These are phyloP conservation scores for Leccinum solheimii DNA, from an alignment of 1,284 basidiomycete genomes.

Conservation along the genomic window DNA sequence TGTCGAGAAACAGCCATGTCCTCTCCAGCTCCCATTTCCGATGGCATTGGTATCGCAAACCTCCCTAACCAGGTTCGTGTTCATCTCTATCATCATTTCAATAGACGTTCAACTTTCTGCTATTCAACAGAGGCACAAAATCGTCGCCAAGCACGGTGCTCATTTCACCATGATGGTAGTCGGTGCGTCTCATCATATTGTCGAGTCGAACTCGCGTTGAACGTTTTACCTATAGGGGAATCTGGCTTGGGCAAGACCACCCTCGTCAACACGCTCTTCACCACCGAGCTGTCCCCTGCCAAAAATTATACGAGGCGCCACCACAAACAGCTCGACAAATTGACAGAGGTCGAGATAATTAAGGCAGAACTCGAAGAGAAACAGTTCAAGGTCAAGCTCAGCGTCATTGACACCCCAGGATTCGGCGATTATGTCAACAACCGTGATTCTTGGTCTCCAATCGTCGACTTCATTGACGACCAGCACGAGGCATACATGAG, in stretches of 20 bases:
- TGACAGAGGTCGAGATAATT: slow-evolving; percentile 96
- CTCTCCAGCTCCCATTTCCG: slow-evolving; percentile 37
- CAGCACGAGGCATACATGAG: slow-evolving; percentile 99
- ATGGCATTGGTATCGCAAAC: slow-evolving; percentile 89
- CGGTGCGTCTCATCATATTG: slow-evolving; percentile 55
- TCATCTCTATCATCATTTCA: neutral
- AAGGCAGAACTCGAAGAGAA: slow-evolving; percentile 98
- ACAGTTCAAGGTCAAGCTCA: slow-evolving; percentile 99
- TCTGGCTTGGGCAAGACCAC: slow-evolving; percentile 95
- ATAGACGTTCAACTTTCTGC: neutral
- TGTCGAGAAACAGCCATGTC: slow-evolving; percentile 24
- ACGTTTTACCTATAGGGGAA: slow-evolving; percentile 61
- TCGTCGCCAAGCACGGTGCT: slow-evolving; percentile 94
- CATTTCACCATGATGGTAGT: slow-evolving; percentile 99
- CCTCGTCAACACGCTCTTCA: slow-evolving; percentile 98
- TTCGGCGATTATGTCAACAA: slow-evolving; percentile 99
- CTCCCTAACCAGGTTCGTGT: slow-evolving; percentile 92
- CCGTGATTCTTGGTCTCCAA: slow-evolving; percentile 96
- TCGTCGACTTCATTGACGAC: slow-evolving; percentile 99
- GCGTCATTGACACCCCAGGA: slow-evolving; percentile 97
- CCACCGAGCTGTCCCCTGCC: slow-evolving; percentile 90
- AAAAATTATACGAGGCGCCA: slow-evolving; percentile 93
- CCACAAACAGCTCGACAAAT: slow-evolving; percentile 97
- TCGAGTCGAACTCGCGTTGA: neutral
- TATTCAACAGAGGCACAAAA: slow-evolving; percentile 79